These are phyloP conservation scores for Talaromyces sp. DNA, from an alignment of 2,329 filamentous ascomycete species.

Conservation along the genomic window DNA sequence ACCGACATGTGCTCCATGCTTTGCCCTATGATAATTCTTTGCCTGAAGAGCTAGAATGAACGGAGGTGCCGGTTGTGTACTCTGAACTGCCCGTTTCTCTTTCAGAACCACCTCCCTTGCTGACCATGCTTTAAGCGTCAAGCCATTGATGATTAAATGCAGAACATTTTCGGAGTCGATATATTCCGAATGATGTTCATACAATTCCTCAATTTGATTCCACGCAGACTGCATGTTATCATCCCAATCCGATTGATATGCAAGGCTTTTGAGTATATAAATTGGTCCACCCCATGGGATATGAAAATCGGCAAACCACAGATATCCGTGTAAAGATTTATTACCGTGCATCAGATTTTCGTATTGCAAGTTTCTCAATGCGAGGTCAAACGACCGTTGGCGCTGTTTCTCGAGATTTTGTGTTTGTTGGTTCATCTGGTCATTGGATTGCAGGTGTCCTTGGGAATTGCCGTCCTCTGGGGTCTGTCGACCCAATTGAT, in stretches of 20 bases:
- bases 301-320: neutral
- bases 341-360: neutral
- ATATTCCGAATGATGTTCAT: neutral
- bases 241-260: neutral
- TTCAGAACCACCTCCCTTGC: neutral
- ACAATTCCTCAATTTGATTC: neutral
- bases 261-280: neutral
- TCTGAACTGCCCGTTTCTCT: too few relatives aligned
- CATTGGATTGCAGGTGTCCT: neutral
- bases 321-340: neutral
- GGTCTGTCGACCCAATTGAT: neutral
- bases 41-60: neutral
- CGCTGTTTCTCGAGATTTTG: neutral
- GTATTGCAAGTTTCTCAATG: neutral
- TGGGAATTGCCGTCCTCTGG: neutral
- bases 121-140: neutral
- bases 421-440: neutral
- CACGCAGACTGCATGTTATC: neutral
- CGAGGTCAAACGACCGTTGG: neutral
- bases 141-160: neutral
- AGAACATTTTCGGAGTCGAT: neutral
- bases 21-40: neutral
- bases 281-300: neutral
- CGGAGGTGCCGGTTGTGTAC: neutral
- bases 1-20: neutral